Evolutionary conservation across 331 rosid genomes (phyloP), one percentile per base, ranked within the genome.

Genomic region (Malus hybrid): DNA sequence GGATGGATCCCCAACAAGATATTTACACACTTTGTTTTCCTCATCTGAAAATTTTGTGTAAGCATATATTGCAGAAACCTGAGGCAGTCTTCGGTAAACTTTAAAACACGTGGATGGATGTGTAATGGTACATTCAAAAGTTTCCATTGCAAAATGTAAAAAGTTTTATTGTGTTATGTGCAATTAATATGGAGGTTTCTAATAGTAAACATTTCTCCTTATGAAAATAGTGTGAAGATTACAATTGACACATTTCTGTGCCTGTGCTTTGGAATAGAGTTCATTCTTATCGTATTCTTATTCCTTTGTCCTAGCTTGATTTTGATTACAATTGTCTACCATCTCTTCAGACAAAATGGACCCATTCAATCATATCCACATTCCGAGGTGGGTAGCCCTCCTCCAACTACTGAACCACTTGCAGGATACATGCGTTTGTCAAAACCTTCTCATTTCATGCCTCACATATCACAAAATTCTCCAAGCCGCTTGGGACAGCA

Each of bases 401-500:
- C 29, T 57, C 11, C 85, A 67, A 80, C 98, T 9, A 68, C 84
- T 84, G 98, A 88, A 85, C 69, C 64, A 63, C 90, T 85, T 66
- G 73, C 83, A 32, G 89, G 93, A 73, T 85, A 87, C 68, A 39
- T 80, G 34, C 91, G 84, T 54, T 79, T 89, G 75, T 85, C 94
- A 15, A 91, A 89, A 80, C 90, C 91, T 67, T 85, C 90, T 77
- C 97, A 92, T 83, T 73, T 79, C 73, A 84, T 85, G 80, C 91
- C 97, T 78, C 95, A 90, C 75, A 72, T 72, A 66, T 83, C 84
- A 52, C 93, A 87, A 86, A 90, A 88, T 83, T 88, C 97, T 55
- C 99, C 96, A 46, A 92, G 97, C 78, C 99, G 99, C 67, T 86
- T 94, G 77, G 97, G 97, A 66, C 91, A 89, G 83, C 99, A 88